Conservation (phyloP, 257 asterid species). For the Fraxinus americana region DNA sequence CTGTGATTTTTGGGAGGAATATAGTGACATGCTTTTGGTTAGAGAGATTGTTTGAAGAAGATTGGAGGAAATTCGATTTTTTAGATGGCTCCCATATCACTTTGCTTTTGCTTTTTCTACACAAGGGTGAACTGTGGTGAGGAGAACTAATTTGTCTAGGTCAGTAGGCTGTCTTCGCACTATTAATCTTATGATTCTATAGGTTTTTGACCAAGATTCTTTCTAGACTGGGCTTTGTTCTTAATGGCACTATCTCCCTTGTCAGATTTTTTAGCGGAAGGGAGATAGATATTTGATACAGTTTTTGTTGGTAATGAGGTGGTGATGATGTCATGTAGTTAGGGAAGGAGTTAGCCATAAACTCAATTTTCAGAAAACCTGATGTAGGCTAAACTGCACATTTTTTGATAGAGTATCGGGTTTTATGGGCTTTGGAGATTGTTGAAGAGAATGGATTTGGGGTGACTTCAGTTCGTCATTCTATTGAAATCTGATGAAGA, state of each 20-base stretch:
- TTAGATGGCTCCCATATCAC: neutral
- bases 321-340: neutral
- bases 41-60: neutral
- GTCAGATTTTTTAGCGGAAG: neutral
- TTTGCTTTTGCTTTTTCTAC: neutral
- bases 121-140: neutral
- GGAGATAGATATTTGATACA: neutral
- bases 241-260: neutral
- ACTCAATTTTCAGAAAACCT: neutral
- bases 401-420: neutral
- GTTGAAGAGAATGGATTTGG: neutral
- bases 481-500: neutral
- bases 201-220: neutral
- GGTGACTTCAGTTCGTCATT: neutral
- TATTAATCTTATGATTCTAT: neutral
- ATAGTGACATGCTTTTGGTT: neutral
- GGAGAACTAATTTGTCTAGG: neutral
- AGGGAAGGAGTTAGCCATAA: neutral
- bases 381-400: neutral
- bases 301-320: neutral
- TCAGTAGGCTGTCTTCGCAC: neutral
- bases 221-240: neutral
- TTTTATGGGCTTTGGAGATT: neutral
- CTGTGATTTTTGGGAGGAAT: neutral
- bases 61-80: neutral